A percentile compares a stretch with the other conserved stretches of the same genome.
These are phyloP conservation scores for Bryoerythrophyllum caledonicum DNA, from an alignment of 225 moss, liverwort and hornwort species.

Conservation along the genomic window DNA sequence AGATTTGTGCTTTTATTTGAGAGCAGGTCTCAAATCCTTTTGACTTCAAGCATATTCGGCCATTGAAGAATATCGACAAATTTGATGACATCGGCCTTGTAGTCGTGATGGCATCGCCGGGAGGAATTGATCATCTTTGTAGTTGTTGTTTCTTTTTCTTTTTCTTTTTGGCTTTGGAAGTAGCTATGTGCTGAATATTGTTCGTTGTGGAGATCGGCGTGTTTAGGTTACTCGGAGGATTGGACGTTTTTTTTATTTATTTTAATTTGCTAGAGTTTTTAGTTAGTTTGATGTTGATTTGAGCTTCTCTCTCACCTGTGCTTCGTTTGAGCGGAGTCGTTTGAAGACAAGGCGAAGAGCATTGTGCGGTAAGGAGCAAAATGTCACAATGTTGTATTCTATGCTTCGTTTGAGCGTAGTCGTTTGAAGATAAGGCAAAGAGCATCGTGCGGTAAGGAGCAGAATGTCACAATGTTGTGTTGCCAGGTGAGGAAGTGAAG, in stretches of 20 bases:
- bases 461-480: too few relatives aligned
- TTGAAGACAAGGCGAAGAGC: too few relatives aligned
- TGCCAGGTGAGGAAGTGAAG: too few relatives aligned
- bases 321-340: conserved; percentile 1
- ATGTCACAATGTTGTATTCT: too few relatives aligned
- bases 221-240: conserved; percentile 19
- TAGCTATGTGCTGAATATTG: too few relatives aligned
- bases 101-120: conserved; percentile 95
- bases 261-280: conserved; percentile 17
- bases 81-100: conserved; percentile 81
- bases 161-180: too few relatives aligned
- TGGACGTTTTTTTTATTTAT: not conserved
- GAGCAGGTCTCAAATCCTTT: conserved; percentile 81
- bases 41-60: conserved; percentile 88
- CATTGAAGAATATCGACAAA: conserved; percentile 87
- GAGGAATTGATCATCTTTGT: conserved; percentile 26
- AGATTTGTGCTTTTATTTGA: not conserved
- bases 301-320: not conserved
- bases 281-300: conserved; percentile 6
- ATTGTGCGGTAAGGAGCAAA: too few relatives aligned
- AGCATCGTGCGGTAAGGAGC: too few relatives aligned
- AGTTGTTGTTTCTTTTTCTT: not conserved
- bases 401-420: too few relatives aligned
- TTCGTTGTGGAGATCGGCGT: conserved; percentile 2
- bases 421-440: too few relatives aligned